Conservation (phyloP, 148 eudicot genomes). For the Rhododendron molle region DNA sequence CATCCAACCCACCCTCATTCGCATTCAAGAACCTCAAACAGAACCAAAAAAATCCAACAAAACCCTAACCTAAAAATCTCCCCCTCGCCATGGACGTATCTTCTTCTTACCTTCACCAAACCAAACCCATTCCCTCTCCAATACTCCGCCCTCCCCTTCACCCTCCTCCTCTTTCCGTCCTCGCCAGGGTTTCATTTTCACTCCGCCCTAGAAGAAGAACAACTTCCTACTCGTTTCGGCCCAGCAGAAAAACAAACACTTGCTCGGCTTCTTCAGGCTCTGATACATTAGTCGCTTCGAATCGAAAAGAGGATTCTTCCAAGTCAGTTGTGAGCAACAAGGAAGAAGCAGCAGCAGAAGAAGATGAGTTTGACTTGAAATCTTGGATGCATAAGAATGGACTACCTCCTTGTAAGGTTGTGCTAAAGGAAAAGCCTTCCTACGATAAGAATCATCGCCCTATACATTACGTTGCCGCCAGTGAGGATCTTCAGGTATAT, state of each 20-base stretch:
- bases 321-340: conserved; percentile 30
- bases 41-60: not conserved
- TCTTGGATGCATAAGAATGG: conserved; percentile 90
- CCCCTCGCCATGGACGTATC: conserved; percentile 18
- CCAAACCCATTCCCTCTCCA: conserved; percentile 19
- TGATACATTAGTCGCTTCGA: conserved; percentile 37
- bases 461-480: conserved; percentile 90
- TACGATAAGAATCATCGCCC: conserved; percentile 40
- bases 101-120: not conserved
- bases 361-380: conserved; percentile 47
- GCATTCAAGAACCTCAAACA: not conserved
- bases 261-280: conserved; percentile 39
- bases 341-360: conserved; percentile 39
- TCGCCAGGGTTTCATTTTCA: conserved; percentile 24
- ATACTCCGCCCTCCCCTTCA: conserved; percentile 13
- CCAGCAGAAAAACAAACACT: conserved; percentile 7
- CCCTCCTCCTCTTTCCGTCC: conserved; percentile 20
- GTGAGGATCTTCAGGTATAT: conserved; percentile 71
- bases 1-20: not conserved
- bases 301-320: conserved; percentile 19
- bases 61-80: not conserved
- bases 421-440: conserved; percentile 59
- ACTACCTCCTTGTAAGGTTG: conserved; percentile 65
- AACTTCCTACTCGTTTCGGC: conserved; percentile 9
- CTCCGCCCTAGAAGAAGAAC: not conserved